Evolutionary conservation across 202 grass and related monocot species (phyloP).

Genomic region (Sporobolus alterniflorus): DNA sequence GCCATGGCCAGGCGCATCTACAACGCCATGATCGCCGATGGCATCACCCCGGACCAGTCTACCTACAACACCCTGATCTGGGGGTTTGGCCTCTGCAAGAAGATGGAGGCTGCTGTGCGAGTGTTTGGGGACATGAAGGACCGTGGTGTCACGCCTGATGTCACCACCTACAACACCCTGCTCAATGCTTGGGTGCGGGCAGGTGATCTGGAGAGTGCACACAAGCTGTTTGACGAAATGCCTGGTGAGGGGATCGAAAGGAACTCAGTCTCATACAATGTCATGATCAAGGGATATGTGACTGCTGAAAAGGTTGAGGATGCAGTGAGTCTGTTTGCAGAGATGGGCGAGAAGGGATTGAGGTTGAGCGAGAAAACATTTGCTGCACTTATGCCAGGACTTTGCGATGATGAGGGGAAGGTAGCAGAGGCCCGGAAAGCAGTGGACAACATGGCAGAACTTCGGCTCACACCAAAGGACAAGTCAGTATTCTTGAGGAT

Average conservation of each 20-base stretch:
- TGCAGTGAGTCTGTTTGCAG: slow-evolving; percentile 61
- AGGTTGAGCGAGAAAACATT: slow-evolving; percentile 92
- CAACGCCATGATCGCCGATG: slow-evolving; percentile 74
- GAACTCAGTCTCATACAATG: slow-evolving; percentile 80
- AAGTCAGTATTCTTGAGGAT: slow-evolving; percentile 79
- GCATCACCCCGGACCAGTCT: slow-evolving; percentile 53
- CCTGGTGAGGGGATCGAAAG: slow-evolving; percentile 30
- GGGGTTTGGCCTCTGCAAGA: slow-evolving; percentile 83
- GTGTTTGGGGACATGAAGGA: slow-evolving; percentile 85
- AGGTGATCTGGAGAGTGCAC: slow-evolving; percentile 78
- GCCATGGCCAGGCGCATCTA: slow-evolving; percentile 84
- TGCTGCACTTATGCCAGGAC: slow-evolving; percentile 82
- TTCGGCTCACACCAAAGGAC: slow-evolving; percentile 77
- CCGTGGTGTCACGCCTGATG: slow-evolving; percentile 57
- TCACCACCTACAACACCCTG: slow-evolving; percentile 78
- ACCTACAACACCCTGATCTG: slow-evolving; percentile 93
- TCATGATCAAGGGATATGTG: slow-evolving; percentile 92
- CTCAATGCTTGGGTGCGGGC: slow-evolving; percentile 68
- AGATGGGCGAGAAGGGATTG: slow-evolving; percentile 81
- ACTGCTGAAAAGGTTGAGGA: slow-evolving; percentile 54
- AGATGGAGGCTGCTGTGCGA: slow-evolving; percentile 68
- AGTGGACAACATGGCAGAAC: slow-evolving; percentile 75
- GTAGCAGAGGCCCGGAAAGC: slow-evolving; percentile 55
- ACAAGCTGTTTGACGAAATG: slow-evolving; percentile 90
- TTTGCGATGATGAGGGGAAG: slow-evolving; percentile 73